phyloP scores from a whole-genome alignment of 179 eudicot species.

The Carnegiea gigantea region DNA sequence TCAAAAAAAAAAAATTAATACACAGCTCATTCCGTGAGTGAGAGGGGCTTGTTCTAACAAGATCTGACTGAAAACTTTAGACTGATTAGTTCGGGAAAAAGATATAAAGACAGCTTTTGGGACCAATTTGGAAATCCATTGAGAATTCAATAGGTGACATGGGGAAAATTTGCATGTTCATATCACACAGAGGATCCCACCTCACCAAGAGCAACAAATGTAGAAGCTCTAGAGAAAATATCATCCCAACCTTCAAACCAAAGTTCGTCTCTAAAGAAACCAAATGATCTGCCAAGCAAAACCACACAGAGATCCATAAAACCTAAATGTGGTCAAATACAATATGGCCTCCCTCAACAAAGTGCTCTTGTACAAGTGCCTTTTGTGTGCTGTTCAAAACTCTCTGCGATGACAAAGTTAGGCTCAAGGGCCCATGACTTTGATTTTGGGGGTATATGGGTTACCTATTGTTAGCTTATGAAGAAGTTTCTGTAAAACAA shows the following conservation, averaged over 20 bases:
- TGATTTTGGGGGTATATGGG: background rate
- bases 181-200: background rate
- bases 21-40: too few relatives aligned
- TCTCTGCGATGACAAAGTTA: background rate
- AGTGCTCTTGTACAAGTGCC: background rate
- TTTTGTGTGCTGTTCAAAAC: background rate
- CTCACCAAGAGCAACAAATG: background rate
- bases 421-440: background rate
- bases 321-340: background rate
- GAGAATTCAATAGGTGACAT: too few relatives aligned
- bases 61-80: background rate
- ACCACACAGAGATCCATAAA: background rate
- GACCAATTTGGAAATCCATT: background rate
- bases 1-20: too few relatives aligned
- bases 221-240: background rate
- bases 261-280: background rate
- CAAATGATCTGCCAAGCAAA: background rate
- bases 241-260: background rate
- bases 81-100: background rate
- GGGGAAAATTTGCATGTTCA: too few relatives aligned
- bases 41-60: background rate
- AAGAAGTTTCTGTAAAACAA: background rate
- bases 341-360: background rate
- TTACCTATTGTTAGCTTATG: background rate
- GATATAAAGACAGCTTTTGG: background rate